Evolutionary conservation across 2,329 filamentous ascomycete species (phyloP).

Genomic region (Botrytis aclada): DNA sequence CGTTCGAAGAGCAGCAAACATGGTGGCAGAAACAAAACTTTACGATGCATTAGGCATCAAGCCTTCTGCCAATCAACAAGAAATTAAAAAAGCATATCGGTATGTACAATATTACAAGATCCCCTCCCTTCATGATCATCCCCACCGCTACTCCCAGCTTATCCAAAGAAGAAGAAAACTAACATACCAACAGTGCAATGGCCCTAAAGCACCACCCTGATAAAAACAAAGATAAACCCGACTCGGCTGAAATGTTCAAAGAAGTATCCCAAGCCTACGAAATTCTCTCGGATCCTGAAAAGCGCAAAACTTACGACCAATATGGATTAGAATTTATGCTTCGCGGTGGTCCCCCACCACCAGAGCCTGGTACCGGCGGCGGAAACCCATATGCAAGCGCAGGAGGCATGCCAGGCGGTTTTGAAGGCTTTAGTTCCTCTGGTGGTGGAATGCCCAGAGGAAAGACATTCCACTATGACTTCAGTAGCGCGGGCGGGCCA

Average conservation of each 20-base stretch:
- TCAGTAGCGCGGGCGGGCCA: slow-evolving; percentile 43
- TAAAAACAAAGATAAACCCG: slow-evolving; percentile 92
- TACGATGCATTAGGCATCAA: slow-evolving; percentile 84
- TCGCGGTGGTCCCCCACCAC: slow-evolving; percentile 70
- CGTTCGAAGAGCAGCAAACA: slow-evolving; percentile 43
- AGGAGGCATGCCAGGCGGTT: slow-evolving; percentile 55
- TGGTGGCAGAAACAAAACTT: slow-evolving; percentile 94
- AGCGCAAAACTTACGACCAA: slow-evolving; percentile 92
- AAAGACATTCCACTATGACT: slow-evolving; percentile 49
- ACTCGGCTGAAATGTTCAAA: slow-evolving; percentile 92
- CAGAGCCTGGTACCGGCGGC: slow-evolving; percentile 51
- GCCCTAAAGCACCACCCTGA: slow-evolving; percentile 93
- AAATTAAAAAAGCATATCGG: slow-evolving; percentile 96
- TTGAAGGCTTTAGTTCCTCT: slow-evolving; percentile 46
- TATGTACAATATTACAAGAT: slow-evolving; percentile 44
- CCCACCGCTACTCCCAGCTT: slow-evolving; percentile 7
- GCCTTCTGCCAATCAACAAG: slow-evolving; percentile 79
- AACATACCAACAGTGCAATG: slow-evolving; percentile 59
- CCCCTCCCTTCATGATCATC: background rate
- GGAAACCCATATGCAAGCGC: slow-evolving; percentile 59
- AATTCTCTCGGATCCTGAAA: slow-evolving; percentile 94
- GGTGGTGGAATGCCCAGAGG: slow-evolving; percentile 49
- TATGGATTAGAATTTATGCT: slow-evolving; percentile 92
- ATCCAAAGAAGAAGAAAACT: slow-evolving; percentile 14
- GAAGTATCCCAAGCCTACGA: slow-evolving; percentile 97